These are phyloP conservation scores for Xylariaceae sp. DNA, from an alignment of 2,329 filamentous ascomycete genomes.

Conservation along the genomic window DNA sequence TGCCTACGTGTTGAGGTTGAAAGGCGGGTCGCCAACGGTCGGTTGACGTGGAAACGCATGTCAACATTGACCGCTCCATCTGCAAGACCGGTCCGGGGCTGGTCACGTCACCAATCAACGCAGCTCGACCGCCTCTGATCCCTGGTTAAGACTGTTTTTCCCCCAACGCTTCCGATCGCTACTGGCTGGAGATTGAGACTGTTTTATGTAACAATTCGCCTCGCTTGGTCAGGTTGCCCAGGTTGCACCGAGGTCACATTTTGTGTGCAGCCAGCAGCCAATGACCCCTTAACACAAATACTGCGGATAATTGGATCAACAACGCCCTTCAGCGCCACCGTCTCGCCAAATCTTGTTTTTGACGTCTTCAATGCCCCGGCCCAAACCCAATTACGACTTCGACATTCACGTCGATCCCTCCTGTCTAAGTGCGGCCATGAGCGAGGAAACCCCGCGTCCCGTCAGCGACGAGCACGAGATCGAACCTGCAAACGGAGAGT, in stretches of 20 bases:
- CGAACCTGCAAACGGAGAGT: constrained; percentile 9
- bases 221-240: neutral
- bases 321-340: constrained; percentile 4
- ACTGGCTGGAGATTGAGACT: neutral
- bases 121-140: neutral
- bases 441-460: constrained; percentile 24
- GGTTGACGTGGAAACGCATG: constrained; percentile 17
- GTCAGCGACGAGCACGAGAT: constrained; percentile 12
- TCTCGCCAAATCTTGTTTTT: constrained; percentile 5
- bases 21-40: too few species aligned
- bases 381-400: constrained; percentile 33
- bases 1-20: too few species aligned
- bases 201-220: constrained; percentile 2
- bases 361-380: constrained; percentile 20
- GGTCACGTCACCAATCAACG: neutral
- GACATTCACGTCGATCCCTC: constrained; percentile 41
- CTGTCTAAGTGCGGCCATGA: constrained; percentile 34
- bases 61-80: constrained; percentile 16
- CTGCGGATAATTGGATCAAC: constrained; percentile 5
- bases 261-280: neutral
- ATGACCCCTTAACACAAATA: neutral
- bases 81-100: constrained; percentile 6
- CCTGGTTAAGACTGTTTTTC: neutral
- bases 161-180: neutral
- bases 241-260: neutral